Percentiles rank a stretch among this genome's conserved stretches.
These are phyloP conservation scores for Gracilariopsis chorda DNA, from an alignment of 23 red algal genomes.

Conservation along the genomic window DNA sequence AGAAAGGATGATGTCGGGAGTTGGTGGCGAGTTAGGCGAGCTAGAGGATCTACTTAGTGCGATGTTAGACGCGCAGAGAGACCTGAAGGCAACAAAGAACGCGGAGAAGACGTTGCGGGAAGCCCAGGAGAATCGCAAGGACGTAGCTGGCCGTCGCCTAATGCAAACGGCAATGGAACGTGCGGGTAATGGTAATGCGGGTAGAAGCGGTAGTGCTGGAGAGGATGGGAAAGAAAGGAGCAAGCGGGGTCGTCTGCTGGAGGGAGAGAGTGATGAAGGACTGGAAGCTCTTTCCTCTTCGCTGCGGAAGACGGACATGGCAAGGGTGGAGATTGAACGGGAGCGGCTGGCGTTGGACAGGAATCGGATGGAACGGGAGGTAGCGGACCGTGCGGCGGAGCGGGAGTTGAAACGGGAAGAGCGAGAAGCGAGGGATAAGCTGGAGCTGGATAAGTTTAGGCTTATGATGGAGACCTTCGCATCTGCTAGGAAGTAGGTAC, in stretches of 20 bases:
- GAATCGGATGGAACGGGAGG: not conserved
- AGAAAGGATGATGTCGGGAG: not conserved
- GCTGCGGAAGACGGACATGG: not conserved
- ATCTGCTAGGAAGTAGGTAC: not conserved
- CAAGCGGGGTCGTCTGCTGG: no score
- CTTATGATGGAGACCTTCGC: conserved; percentile 5
- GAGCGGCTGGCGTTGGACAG: not conserved
- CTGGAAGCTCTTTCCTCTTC: not conserved
- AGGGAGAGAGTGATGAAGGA: no score
- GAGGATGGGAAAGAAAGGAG: not conserved
- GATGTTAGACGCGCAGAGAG: not conserved
- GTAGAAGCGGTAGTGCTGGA: no score
- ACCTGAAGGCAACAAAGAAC: not conserved
- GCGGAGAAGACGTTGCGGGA: not conserved
- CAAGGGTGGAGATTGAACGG: not conserved
- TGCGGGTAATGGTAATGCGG: no score
- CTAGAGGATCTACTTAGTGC: not conserved
- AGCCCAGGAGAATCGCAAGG: not conserved
- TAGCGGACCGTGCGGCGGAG: not conserved
- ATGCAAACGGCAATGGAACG: no score
- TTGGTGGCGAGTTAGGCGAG: not conserved
- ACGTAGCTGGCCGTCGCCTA: not conserved
- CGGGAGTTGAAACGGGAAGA: not conserved
- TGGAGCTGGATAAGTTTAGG: conserved; percentile 21
- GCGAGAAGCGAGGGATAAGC: not conserved